Base-by-base conservation (phyloP, 495 filamentous ascomycete genomes). In the Mytilinidion resinicola region DNA sequence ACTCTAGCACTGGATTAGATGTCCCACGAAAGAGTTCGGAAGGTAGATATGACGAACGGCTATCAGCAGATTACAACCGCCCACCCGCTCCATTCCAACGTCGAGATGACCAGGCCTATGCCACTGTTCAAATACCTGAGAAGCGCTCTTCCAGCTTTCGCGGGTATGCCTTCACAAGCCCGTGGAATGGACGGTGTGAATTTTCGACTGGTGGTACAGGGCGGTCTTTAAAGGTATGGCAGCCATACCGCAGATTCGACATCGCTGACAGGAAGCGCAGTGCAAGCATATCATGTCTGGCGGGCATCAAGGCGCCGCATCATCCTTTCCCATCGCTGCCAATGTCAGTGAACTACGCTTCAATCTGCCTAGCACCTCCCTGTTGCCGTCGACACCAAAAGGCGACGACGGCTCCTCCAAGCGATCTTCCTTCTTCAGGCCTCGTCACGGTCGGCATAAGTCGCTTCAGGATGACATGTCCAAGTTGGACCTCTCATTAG, bases 311-410 rank as follows among this genome's bases (percentile, higher is more conserved):
- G 63, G 57, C 47, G 68, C 17, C 37, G 1, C 41, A 7, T 20
- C 55, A n/a, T 62, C 71, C 0, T 63, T 66, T 30, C 67, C 73
- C 9, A 77, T 81, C n/a, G 75, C 79, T 0, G 82, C 92, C 9
- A 91, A 89, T 67, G 82, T 92, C 9, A 91, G 89, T 67, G 91
- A 96, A 72, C 73, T 96, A 54, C 83, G 91, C 36, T 96, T 95
- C 79, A 96, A 95, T 70, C 62, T 68, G 37, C 65, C 65, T 8
- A 53, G 42, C 35, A 62, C 34, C 53, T 53, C 53, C 9, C 56
- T 53, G 48, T 30, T 53, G 15, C 20, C 53, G 39, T 34, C 67
- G 1, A 67, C 60, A n/a, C 55, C 64, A n/a, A 58, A 20, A 46
- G 48, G 44, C 11, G 64, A 63, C 25, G 61, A 65, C n/a, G 52